Percentiles rank a stretch among this genome's conserved stretches.
These are phyloP conservation scores for Eimeria brunetti DNA, from an alignment of 169 alveolate genomes.

Conservation along the genomic window DNA sequence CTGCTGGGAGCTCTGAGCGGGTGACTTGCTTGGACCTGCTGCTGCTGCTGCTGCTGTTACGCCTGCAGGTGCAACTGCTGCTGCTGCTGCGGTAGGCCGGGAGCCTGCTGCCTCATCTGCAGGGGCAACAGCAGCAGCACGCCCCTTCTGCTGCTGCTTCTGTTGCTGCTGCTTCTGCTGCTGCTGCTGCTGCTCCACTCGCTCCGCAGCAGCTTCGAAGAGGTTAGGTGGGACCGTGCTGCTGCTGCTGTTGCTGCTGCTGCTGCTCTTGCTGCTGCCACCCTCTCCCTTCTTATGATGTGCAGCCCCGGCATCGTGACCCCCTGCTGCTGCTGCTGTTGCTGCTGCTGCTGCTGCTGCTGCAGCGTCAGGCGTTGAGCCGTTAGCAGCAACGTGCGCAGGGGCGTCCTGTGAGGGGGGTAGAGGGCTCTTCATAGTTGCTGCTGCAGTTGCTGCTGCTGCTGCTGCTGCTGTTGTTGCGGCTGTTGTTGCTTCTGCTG, in stretches of 20 bases:
- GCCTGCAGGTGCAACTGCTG: background rate
- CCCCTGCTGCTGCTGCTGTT: constrained; percentile 34
- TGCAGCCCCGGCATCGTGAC: background rate
- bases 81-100: background rate
- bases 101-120: background rate
- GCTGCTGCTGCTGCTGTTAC: constrained; percentile 11
- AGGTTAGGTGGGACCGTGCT: background rate
- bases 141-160: background rate
- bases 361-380: background rate
- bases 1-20: too few species aligned
- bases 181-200: constrained; percentile 29
- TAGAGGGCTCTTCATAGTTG: background rate
- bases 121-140: background rate
- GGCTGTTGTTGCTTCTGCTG: constrained; percentile 20
- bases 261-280: background rate
- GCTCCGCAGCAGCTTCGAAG: constrained; percentile 16
- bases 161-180: constrained; percentile 38
- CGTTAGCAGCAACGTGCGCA: background rate
- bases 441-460: constrained; percentile 24
- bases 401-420: background rate
- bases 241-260: constrained; percentile 48
- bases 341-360: constrained; percentile 36
- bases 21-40: too few species aligned
- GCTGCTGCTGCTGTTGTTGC: constrained; percentile 3
- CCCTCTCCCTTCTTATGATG: background rate